Conservation (phyloP, 2,329 filamentous ascomycete species). For the Stylonectria norvegica region DNA sequence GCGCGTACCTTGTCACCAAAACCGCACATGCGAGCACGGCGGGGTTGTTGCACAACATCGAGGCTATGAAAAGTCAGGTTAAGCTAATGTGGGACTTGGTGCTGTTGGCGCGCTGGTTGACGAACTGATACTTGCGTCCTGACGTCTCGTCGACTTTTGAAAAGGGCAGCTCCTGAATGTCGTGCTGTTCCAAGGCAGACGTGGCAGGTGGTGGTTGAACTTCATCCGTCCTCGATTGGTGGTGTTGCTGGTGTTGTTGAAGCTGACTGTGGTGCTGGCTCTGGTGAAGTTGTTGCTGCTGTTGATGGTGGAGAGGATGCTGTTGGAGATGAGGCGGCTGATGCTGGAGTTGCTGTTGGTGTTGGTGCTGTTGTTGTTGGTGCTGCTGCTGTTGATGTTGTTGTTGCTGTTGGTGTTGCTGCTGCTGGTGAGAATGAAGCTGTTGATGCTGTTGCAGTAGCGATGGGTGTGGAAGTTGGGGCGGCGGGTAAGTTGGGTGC, state of each 20-base stretch:
- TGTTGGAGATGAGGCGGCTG: slow-evolving; percentile 8
- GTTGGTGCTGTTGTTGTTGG: slow-evolving; percentile 11
- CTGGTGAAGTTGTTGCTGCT: slow-evolving; percentile 17
- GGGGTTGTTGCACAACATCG: slow-evolving; percentile 83
- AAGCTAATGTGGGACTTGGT: slow-evolving; percentile 5
- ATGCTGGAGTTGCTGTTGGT: slow-evolving; percentile 8
- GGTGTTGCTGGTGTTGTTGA: slow-evolving; percentile 2
- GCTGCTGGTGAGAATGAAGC: slow-evolving; percentile 18
- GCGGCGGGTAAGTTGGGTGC: no score
- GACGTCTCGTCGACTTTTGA: slow-evolving; percentile 35
- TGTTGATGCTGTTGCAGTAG: slow-evolving; percentile 22
- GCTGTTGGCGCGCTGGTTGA: slow-evolving; percentile 2
- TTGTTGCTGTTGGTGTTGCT: slow-evolving; percentile 19
- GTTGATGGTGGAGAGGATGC: slow-evolving; percentile 16
- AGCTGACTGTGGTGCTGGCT: slow-evolving; percentile 12
- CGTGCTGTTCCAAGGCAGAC: slow-evolving; percentile 16
- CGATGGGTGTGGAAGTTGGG: slow-evolving; percentile 18
- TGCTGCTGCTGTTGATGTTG: slow-evolving; percentile 8
- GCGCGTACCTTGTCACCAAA: slow-evolving; percentile 88
- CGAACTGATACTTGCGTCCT: slow-evolving; percentile 36
- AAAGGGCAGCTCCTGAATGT: no score
- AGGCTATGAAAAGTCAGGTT: slow-evolving; percentile 48
- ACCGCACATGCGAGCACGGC: slow-evolving; percentile 94
- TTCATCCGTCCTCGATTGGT: slow-evolving; percentile 21
- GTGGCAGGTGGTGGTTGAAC: slow-evolving; percentile 13